Base-by-base conservation (phyloP, 768 basidiomycete species). In the Austroboletus eburneus region DNA sequence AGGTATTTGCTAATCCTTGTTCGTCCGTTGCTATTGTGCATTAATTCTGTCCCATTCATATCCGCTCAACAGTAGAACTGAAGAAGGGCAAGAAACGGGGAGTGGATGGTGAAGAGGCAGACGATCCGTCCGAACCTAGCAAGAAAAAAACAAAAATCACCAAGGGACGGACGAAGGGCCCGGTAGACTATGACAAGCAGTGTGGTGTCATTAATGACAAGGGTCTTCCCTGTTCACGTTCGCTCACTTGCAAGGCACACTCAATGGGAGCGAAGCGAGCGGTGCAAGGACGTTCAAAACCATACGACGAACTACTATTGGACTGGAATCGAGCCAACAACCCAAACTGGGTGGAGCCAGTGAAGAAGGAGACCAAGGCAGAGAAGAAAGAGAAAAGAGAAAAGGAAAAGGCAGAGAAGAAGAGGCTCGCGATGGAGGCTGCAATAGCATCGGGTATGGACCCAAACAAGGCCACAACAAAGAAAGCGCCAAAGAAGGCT, bases 131-230 rank as follows among this genome's bases (percentile, higher is more conserved):
- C 18, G 75, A 74, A 30, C 83, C 85, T 6, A 79, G 81, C 47
- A 85, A 85, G 68, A 91, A 93, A 72, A 91, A 91, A 70, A 65
- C 85, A 24, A 87, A 88, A 64, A 73, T 86, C 42, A 87, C 81
- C 17, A 90, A 89, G 64, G 84, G 87, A 16, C 81, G 88, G 37
- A 68, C 78, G 50, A 90, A 90, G 57, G 89, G 90, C 2, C 92
- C 93, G 4, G 81, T 95, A 41, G 87, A 97, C 67, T 81, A 83
- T 53, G 91, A 96, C 71, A 83, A 79, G 46, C 93, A 96, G 54
- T 98, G 95, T 57, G 93, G 95, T 42, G 95, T 98, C 30, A 95
- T 96, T 64, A 97, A 95, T 69, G 93, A 95, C 70, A 96, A 96
- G 66, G 78, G 78, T 36, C 71, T 91, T 7, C 92, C 91, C 0